A percentile compares a stretch with the other conserved stretches of the same genome.
Evolutionary conservation across 163 green algal genomes (phyloP).

Genomic region (Coccomyxa subellipsoidea): DNA sequence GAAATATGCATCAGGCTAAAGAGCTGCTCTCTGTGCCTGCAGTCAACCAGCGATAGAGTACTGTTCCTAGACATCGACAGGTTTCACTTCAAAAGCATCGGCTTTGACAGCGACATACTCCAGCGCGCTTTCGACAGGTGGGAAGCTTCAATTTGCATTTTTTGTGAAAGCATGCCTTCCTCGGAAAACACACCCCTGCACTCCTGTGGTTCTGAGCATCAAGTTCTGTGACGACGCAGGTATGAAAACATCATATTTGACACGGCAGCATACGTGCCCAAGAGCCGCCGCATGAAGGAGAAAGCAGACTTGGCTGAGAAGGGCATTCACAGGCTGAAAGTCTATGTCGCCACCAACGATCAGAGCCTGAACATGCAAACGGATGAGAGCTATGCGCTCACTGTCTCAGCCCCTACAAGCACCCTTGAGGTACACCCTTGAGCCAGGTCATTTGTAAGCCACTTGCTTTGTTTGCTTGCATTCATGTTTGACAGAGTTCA

Average conservation of each 20-base stretch:
- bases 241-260: constrained; percentile 29
- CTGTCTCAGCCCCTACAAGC: constrained; percentile 13
- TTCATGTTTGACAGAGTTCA: no score
- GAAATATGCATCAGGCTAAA: neutral
- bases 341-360: constrained; percentile 36
- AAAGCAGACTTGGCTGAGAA: neutral
- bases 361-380: constrained; percentile 44
- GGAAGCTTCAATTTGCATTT: constrained; percentile 14
- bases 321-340: constrained; percentile 22
- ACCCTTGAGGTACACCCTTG: neutral
- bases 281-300: neutral
- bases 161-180: no score
- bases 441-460: neutral
- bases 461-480: no score
- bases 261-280: constrained; percentile 8
- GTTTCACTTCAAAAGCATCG: constrained; percentile 22
- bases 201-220: neutral
- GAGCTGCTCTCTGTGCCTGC: neutral
- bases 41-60: neutral
- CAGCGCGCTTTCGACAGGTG: constrained; percentile 25
- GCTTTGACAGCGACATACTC: constrained; percentile 24
- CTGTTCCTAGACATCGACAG: neutral
- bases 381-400: constrained; percentile 42
- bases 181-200: no score
- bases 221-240: neutral